Evolutionary conservation across 2,329 filamentous ascomycete genomes (phyloP).

Genomic region (Ascomycota sp.): DNA sequence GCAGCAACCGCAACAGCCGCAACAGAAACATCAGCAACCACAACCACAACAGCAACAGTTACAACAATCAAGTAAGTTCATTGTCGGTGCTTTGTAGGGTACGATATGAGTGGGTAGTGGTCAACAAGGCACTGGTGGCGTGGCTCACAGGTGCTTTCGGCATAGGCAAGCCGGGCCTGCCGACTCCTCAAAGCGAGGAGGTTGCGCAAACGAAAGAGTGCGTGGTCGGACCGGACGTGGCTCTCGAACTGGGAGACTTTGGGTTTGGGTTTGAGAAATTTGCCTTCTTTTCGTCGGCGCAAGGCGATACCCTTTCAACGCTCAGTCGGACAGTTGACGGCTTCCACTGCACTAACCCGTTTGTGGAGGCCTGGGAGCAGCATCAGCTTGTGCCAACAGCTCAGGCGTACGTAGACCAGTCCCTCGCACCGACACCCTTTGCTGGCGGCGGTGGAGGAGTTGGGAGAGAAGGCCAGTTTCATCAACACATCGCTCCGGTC

Average conservation of each 20-base stretch:
- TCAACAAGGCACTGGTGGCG: no score
- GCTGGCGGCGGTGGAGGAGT: no score
- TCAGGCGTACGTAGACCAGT: no score
- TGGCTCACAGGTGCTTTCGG: no score
- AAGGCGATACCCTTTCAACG: slow-evolving; percentile 9
- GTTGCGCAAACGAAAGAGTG: slow-evolving; percentile 8
- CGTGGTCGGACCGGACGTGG: slow-evolving; percentile 10
- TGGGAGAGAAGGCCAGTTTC: no score
- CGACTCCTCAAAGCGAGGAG: slow-evolving; percentile 8
- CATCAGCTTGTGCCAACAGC: no score
- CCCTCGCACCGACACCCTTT: no score
- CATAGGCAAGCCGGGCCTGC: slow-evolving; percentile 8
- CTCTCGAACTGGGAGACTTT: slow-evolving; percentile 13
- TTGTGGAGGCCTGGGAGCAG: slow-evolving; percentile 8
- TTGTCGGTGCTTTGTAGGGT: no score
- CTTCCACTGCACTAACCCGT: slow-evolving; percentile 4
- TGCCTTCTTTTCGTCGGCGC: slow-evolving; percentile 8
- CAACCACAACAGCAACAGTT: neutral
- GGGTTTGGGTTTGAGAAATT: slow-evolving; percentile 15
- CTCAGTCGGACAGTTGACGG: slow-evolving; percentile 4
- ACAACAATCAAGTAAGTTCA: neutral
- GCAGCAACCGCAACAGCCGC: no score
- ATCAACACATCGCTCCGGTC: slow-evolving; percentile 1
- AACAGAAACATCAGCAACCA: slow-evolving; percentile 2
- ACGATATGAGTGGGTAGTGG: no score